phyloP scores from a whole-genome alignment of 371 early-diverging fungal species.

The Rhizomucor pusillus region DNA sequence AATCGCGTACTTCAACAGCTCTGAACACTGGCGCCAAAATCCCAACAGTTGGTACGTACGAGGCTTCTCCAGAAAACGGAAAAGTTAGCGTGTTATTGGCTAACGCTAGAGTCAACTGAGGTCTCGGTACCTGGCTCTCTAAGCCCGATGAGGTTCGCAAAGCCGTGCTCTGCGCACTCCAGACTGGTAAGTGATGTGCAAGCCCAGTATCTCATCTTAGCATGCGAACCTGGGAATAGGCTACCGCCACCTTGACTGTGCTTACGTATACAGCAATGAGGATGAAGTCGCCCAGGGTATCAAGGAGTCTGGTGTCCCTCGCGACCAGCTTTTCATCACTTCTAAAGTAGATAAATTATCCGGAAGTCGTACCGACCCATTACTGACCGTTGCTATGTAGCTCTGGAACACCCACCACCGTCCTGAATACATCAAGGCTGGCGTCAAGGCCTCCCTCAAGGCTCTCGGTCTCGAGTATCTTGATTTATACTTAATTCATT shows the following conservation, averaged over 20 bases:
- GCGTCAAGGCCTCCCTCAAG: slow-evolving; percentile 62
- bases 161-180: slow-evolving; percentile 57
- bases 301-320: slow-evolving; percentile 49
- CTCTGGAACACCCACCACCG: slow-evolving; percentile 85
- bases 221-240: no score
- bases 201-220: no score
- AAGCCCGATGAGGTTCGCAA: slow-evolving; percentile 56
- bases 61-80: neutral
- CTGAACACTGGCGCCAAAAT: slow-evolving; percentile 57
- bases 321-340: slow-evolving; percentile 82
- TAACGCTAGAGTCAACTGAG: slow-evolving; percentile 4
- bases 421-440: slow-evolving; percentile 67
- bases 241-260: slow-evolving; percentile 81
- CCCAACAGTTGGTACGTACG: slow-evolving; percentile 27
- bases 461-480: slow-evolving; percentile 81
- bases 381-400: slow-evolving; percentile 18
- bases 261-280: slow-evolving; percentile 79
- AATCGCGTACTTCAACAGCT: slow-evolving; percentile 12
- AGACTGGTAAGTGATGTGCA: slow-evolving; percentile 41
- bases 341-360: slow-evolving; percentile 52
- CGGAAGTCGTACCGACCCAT: no score
- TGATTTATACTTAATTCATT: slow-evolving; percentile 91
- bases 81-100: neutral
- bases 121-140: slow-evolving; percentile 63
- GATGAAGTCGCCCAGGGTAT: slow-evolving; percentile 80